Evolutionary conservation across 352 stramenopile genomes (phyloP), one percentile per base, ranked within the genome.

Genomic region (Thraustochytrium striatum): DNA sequence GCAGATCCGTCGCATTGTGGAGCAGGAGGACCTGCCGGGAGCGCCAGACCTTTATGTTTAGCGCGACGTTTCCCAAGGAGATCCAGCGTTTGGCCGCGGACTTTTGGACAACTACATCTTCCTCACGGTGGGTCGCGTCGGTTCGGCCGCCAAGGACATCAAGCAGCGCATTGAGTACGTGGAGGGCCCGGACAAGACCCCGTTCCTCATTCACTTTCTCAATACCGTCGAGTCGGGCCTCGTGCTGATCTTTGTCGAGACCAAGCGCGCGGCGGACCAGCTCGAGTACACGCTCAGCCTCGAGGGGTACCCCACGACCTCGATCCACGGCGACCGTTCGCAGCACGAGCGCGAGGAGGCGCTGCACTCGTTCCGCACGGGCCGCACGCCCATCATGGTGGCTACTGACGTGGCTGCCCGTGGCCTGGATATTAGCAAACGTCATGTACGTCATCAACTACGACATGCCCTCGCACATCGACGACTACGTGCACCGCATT

Each of bases 31-130:
- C 83, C 98, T 98, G 94, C 92, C 94, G 3, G 82, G 95, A 98
- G 57, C 89, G 96, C 50, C 96, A 99, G 86, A 99, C 95, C 32
- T 98, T 99, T 87, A 98, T 99, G 95, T 99, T 99, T 84, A 97
- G 89, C 84, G 97, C 97, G 1, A 99, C 97, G n/a, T 99, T 99
- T 87, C 96, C 96, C 11, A 87, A 91, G 30, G 93, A 98, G 82
- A 98, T 98, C 78, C 93, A 98, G 88, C 89, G 91, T 35, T 87
- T 98, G 3, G 97, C 97, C 1, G 91, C 89, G 28, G 96, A 99
- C 84, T 99, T 99, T 86, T 99, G 85, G 85, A 90, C 41, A 93
- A 99, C 85, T 99, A 99, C 85, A 94, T 99, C 83, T 99, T 99
- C 86, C 84, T 99, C 39, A 98, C 95, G 19, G 95, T 99, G 8